These are phyloP conservation scores for Phanerochaete carnosa DNA, from an alignment of 768 basidiomycete species.

Conservation along the genomic window DNA sequence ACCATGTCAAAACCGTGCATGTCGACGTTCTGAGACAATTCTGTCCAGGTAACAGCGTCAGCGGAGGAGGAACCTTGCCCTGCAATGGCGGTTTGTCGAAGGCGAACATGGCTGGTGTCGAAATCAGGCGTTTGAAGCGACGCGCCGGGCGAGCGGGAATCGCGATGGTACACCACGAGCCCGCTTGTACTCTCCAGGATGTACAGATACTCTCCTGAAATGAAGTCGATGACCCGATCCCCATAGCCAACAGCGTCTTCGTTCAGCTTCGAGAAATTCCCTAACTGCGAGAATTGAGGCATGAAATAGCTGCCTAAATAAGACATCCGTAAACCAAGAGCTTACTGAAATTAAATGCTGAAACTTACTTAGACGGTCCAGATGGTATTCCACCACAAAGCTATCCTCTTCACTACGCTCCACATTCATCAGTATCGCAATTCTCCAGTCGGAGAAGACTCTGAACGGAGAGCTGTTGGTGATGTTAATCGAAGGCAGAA, in stretches of 20 bases:
- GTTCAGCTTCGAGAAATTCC: background rate
- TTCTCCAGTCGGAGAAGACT: conserved; percentile 17
- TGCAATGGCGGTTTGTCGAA: background rate
- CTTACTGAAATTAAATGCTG: background rate
- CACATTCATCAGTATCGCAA: conserved; percentile 21
- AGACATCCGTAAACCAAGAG: background rate
- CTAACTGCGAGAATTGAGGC: background rate
- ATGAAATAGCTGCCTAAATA: conserved; percentile 7
- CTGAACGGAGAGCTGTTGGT: background rate
- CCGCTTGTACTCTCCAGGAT: conserved; percentile 14
- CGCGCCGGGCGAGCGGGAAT: conserved; percentile 2
- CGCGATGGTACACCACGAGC: conserved; percentile 18
- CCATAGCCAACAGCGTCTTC: conserved; percentile 6
- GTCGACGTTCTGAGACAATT: conserved; percentile 11
- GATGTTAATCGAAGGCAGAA: too few relatives aligned
- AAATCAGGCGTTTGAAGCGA: background rate
- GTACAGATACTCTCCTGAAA: conserved; percentile 18
- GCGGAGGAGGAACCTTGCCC: background rate
- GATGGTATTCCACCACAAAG: conserved; percentile 9
- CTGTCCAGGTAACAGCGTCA: conserved; percentile 5
- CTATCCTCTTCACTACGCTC: conserved; percentile 12
- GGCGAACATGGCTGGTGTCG: background rate
- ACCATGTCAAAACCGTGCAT: conserved; percentile 22
- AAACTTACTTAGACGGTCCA: conserved; percentile 19
- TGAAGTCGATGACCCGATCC: conserved; percentile 12